Base-by-base conservation (phyloP, 805 yeast genomes). In the Monosporozyma unispora region DNA sequence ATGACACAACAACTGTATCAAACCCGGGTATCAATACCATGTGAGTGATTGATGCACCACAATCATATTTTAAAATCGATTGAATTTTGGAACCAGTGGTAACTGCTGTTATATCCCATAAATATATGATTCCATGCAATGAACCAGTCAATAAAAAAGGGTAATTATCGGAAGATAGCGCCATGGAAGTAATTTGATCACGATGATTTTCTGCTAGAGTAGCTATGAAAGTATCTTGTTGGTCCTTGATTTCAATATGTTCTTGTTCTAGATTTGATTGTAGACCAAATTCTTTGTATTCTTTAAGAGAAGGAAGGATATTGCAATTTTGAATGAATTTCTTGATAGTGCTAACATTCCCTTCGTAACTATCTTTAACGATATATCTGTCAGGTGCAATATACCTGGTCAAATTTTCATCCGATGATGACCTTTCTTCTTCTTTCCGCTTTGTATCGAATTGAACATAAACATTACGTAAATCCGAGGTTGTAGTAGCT, bases 61-160 rank as follows among this genome's bases (percentile, higher is more conserved):
- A 64, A 39, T 76, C 73, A 1, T 76, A 60, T 1, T 77, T 68
- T 7, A 78, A 54, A 8, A 71, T 63, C 0, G 87, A 74, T 3
- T 74, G 68, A 28, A 77, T 76, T 9, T 76, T 68, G 3, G 81
- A 77, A 39, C 83, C 84, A 48, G 76, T 76, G 47, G 82, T 87
- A 35, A 90, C 67, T 50, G 80, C 78, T 9, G 69, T 58, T 0
- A 82, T 66, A 59, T 87, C 95, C 97, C 97, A 93, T 0, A 91
- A 65, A 54, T 80, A 83, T 38, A 93, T 58, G 1, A 69, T 60
- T 0, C 97, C 96, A 27, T 76, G 75, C 45, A 81, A 84, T 7
- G 93, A 87, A 2, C 89, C 96, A 1, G 93, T 81, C 2, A 88
- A 69, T 54, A 91, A 81, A 54, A 78, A 83, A 22, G 77, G 76